A percentile compares a stretch with the other conserved stretches of the same genome.
These are phyloP conservation scores for Setaria viridis DNA, from an alignment of 202 grass and related monocot species.

Conservation along the genomic window DNA sequence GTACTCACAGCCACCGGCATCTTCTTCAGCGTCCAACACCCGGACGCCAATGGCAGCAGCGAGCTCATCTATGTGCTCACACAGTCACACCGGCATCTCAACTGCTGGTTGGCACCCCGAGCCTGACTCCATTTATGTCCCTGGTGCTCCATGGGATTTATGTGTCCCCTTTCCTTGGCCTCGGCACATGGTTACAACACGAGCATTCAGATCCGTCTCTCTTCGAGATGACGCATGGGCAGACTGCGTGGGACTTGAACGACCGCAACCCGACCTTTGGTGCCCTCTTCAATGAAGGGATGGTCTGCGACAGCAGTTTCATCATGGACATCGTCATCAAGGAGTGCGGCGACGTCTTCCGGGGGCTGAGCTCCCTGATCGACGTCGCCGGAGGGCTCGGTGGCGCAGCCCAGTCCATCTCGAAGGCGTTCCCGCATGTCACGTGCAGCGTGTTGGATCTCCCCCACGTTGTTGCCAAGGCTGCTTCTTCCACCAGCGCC, in stretches of 20 bases:
- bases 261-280: neutral
- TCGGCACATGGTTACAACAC: slow-evolving; percentile 44
- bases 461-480: slow-evolving; percentile 26
- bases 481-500: neutral
- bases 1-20: slow-evolving; percentile 42
- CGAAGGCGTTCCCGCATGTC: slow-evolving; percentile 38
- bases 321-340: slow-evolving; percentile 19
- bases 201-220: neutral
- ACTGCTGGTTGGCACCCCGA: slow-evolving; percentile 36
- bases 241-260: slow-evolving; percentile 21
- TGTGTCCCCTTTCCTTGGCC: slow-evolving; percentile 1
- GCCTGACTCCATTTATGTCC: neutral
- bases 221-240: neutral
- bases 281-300: slow-evolving; percentile 20
- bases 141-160: neutral
- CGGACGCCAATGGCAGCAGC: neutral
- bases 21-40: slow-evolving; percentile 31
- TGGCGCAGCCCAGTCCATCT: slow-evolving; percentile 29
- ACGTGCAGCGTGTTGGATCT: slow-evolving; percentile 56
- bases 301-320: slow-evolving; percentile 13
- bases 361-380: slow-evolving; percentile 36
- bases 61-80: slow-evolving; percentile 42
- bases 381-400: slow-evolving; percentile 58
- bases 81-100: slow-evolving; percentile 51
- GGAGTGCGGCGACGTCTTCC: slow-evolving; percentile 37